phyloP scores from a whole-genome alignment of 805 yeast species.

The Teunomyces panamensis region DNA sequence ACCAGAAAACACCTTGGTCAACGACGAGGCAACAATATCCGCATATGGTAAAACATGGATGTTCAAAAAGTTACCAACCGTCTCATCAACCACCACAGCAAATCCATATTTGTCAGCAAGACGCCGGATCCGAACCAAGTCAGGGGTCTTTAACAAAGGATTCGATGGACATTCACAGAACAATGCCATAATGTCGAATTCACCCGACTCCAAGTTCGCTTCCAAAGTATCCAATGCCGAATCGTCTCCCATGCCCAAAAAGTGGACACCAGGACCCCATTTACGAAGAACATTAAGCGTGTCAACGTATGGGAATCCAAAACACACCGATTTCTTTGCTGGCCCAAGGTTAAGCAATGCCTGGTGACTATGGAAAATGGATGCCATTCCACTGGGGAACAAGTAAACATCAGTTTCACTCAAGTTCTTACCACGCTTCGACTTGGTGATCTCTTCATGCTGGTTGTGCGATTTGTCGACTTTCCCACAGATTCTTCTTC shows the following conservation, averaged over 20 bases:
- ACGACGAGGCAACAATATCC: constrained; percentile 83
- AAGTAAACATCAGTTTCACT: constrained; percentile 71
- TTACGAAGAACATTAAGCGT: constrained; percentile 81
- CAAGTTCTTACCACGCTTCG: constrained; percentile 28
- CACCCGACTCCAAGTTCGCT: constrained; percentile 49
- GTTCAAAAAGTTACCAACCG: constrained; percentile 88
- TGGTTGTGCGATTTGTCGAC: constrained; percentile 41
- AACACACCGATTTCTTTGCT: constrained; percentile 71
- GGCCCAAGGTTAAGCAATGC: constrained; percentile 35
- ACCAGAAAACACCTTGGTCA: constrained; percentile 91
- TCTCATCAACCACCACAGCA: constrained; percentile 86
- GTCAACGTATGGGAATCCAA: constrained; percentile 95
- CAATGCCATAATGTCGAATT: constrained; percentile 63
- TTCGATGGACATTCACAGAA: constrained; percentile 95
- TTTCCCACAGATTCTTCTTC: constrained; percentile 70
- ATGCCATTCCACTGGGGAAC: constrained; percentile 90
- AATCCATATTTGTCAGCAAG: constrained; percentile 71
- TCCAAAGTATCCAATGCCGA: constrained; percentile 66
- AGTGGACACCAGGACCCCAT: constrained; percentile 89
- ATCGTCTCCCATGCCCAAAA: constrained; percentile 81
- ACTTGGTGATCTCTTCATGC: constrained; percentile 24
- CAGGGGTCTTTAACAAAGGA: constrained; percentile 86
- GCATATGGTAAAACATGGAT: constrained; percentile 75
- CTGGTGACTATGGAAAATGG: constrained; percentile 80
- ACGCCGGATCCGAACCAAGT: constrained; percentile 59